Percentiles rank a stretch among this genome's conserved stretches.
phyloP scores from a whole-genome alignment of 2,329 filamentous ascomycete species.

The Tricladium varicosporioides region DNA sequence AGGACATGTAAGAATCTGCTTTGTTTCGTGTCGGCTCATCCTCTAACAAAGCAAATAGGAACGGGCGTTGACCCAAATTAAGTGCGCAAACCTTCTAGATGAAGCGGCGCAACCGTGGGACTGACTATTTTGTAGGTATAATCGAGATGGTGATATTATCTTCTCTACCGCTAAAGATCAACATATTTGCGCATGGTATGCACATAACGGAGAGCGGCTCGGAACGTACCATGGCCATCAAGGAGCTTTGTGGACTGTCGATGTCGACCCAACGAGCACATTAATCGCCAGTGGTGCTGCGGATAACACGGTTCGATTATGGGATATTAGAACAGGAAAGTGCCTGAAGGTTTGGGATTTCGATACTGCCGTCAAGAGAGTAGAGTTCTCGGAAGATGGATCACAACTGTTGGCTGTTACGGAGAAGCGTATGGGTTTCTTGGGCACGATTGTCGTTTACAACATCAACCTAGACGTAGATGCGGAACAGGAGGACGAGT shows the following conservation, averaged over 20 bases:
- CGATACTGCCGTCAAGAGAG: constrained; percentile 92
- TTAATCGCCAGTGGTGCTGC: constrained; percentile 93
- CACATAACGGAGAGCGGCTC: constrained; percentile 95
- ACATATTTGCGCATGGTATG: constrained; percentile 94
- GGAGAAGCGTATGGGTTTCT: constrained; percentile 96
- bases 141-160: constrained; percentile 91
- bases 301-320: constrained; percentile 96
- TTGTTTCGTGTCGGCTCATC: background rate
- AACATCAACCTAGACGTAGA: constrained; percentile 83
- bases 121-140: constrained; percentile 59
- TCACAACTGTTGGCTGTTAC: constrained; percentile 88
- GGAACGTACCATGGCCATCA: constrained; percentile 96
- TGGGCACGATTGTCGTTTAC: constrained; percentile 90
- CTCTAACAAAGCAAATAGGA: constrained; percentile 51
- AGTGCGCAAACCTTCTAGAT: constrained; percentile 47
- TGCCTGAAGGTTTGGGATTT: constrained; percentile 98
- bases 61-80: constrained; percentile 92
- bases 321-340: constrained; percentile 91
- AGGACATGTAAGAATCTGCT: constrained; percentile 68
- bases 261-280: constrained; percentile 88
- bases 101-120: constrained; percentile 10
- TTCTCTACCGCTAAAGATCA: constrained; percentile 97
- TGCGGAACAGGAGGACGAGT: constrained; percentile 82
- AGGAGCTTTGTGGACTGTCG: constrained; percentile 98
- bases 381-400: constrained; percentile 96